These are phyloP conservation scores for Zychaea mexicana DNA, from an alignment of 371 early-diverging fungal species.

Conservation along the genomic window DNA sequence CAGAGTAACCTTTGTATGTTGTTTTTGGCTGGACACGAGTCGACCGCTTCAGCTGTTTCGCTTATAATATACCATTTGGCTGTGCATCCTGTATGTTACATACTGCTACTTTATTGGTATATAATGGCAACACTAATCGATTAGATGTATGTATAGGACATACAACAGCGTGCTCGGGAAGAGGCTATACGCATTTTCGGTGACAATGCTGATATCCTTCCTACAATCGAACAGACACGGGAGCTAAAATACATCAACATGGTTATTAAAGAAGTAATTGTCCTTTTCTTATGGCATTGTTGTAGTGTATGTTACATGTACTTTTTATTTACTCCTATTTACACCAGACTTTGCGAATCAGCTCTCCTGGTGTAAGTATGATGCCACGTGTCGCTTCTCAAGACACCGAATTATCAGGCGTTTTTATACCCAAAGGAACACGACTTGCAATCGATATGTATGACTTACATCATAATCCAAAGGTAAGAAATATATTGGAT, in stretches of 20 bases:
- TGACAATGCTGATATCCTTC: slow-evolving; percentile 23
- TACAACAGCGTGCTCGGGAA: background rate
- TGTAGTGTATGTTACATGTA: too few relatives aligned
- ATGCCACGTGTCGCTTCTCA: background rate
- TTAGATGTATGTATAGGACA: background rate
- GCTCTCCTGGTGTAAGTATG: background rate
- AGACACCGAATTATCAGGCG: slow-evolving; percentile 16
- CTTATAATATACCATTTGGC: slow-evolving; percentile 31
- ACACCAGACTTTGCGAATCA: slow-evolving; percentile 13
- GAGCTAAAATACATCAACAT: slow-evolving; percentile 46
- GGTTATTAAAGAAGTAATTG: slow-evolving; percentile 31
- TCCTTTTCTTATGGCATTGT: too few relatives aligned
- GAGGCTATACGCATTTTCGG: slow-evolving; percentile 10
- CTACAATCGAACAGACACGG: slow-evolving; percentile 40
- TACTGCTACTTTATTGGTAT: too few relatives aligned
- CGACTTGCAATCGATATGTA: slow-evolving; percentile 11
- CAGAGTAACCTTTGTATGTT: slow-evolving; percentile 53
- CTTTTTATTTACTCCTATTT: too few relatives aligned
- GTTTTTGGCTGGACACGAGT: slow-evolving; percentile 53
- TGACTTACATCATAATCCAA: slow-evolving; percentile 33
- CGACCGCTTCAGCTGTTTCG: slow-evolving; percentile 35
- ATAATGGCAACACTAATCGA: too few relatives aligned
- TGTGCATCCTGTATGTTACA: slow-evolving; percentile 13
- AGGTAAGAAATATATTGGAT: too few relatives aligned
- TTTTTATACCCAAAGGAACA: slow-evolving; percentile 18